Evolutionary conservation across 1,139 yeast species (phyloP), one percentile per base, ranked within the genome.

Genomic region (Yamadazyma blattariae): DNA sequence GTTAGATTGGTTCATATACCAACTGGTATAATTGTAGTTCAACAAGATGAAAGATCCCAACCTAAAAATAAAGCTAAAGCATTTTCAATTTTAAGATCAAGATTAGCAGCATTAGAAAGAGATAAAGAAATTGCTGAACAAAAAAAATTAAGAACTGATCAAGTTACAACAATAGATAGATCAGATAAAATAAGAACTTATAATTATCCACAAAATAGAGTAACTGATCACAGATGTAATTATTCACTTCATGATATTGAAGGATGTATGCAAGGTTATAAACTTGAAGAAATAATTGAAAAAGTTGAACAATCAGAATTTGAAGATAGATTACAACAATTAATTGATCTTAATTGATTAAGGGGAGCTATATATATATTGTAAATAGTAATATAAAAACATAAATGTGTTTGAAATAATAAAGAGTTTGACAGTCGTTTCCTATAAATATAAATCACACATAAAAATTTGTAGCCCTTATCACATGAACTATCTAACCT

Each of bases 61-160:
- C 97, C 94, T 38, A 77, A 82, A 49, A 94, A 94, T 59, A 89
- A 88, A 56, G 97, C 96, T n/a, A 88, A 86, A 52, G 98, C 98
- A 1, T 82, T 87, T 54, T 74, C 85, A 31, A 78, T 92, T 36
- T 65, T 92, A 44, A 67, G 95, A 37, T 86, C 96, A 1, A 70
- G 95, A 39, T 59, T 92, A 37, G 97, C 96, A 0, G 96, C 90
- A 42, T 64, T 67, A 42, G 96, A 88, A 50, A 68, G 89, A 34
- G 74, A 71, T 15, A 79, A 79, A 44, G 80, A 75, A 46, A 78
- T 77, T 30, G 79, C 71, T 25, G 75, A 73, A 41, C 96, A 88
- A 50, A 67, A 82, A 32, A 71, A 71, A 36, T 72, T 81, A 39
- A 67, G 98, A 40, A 78, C 83, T 2, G 86, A 81, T 35, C 97